phyloP scores from a whole-genome alignment of 2,329 filamentous ascomycete species.

The Sclerotinia spermophila region DNA sequence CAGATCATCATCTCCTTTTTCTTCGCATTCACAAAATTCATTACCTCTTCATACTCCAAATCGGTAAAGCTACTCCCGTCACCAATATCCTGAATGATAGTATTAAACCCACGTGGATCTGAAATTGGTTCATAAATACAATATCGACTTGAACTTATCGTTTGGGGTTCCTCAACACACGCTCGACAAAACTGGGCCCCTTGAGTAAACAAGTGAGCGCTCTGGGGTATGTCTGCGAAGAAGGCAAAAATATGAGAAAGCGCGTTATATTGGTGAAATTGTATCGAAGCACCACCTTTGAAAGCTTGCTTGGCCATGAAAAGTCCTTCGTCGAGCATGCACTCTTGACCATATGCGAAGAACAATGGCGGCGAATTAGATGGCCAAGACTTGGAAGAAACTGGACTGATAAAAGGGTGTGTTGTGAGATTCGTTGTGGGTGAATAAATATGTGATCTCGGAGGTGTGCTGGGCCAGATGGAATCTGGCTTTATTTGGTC shows the following conservation, averaged over 20 bases:
- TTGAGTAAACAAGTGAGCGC: neutral
- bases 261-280: neutral
- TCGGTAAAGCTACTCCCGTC: neutral
- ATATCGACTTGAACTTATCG: neutral
- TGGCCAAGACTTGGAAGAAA: neutral
- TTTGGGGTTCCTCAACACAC: neutral
- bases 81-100: neutral
- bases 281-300: neutral
- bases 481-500: neutral
- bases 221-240: neutral
- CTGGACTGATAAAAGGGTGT: neutral
- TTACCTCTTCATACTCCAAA: neutral
- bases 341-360: constrained; percentile 11
- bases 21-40: neutral
- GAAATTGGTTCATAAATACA: neutral
- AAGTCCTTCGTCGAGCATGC: neutral
- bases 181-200: neutral
- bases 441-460: neutral
- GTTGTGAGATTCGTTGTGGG: neutral
- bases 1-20: neutral
- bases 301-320: constrained; percentile 11
- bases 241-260: neutral
- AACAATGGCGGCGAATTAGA: constrained; percentile 5
- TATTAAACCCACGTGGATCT: neutral
- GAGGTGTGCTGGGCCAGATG: neutral